These are phyloP conservation scores for Arthroderma uncinatum DNA, from an alignment of 2,329 filamentous ascomycete species.

Conservation along the genomic window DNA sequence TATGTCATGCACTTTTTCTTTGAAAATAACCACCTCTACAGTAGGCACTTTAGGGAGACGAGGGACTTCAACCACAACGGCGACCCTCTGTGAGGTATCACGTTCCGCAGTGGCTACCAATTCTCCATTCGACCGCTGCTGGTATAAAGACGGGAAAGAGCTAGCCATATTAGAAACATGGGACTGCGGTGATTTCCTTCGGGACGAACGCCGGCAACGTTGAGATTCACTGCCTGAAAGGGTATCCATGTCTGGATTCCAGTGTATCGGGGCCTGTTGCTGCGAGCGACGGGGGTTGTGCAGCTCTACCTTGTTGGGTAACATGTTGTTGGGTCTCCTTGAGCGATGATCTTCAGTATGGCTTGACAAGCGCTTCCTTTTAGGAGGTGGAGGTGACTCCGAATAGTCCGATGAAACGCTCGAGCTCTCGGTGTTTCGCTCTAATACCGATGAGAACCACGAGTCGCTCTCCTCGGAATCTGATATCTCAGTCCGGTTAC, in stretches of 20 bases:
- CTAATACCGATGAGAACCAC: neutral
- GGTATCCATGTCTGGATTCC: neutral
- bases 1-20: neutral
- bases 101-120: neutral
- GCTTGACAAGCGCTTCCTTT: neutral
- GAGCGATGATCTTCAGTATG: neutral
- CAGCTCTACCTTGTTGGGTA: neutral
- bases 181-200: neutral
- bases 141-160: neutral
- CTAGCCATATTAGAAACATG: neutral
- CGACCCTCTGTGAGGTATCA: neutral
- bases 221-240: neutral
- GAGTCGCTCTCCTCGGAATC: neutral
- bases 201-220: neutral
- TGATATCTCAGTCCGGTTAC: neutral
- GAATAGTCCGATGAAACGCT: neutral
- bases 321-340: neutral
- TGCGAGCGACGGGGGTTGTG: neutral
- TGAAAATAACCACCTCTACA: neutral
- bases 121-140: neutral
- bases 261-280: neutral
- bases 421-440: neutral
- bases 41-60: neutral
- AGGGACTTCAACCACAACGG: conserved; percentile 8
- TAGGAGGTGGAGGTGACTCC: neutral